Percentiles rank a stretch among this genome's conserved stretches.
phyloP scores from a whole-genome alignment of 352 stramenopile species.

The Phytophthora pseudosyringae region DNA sequence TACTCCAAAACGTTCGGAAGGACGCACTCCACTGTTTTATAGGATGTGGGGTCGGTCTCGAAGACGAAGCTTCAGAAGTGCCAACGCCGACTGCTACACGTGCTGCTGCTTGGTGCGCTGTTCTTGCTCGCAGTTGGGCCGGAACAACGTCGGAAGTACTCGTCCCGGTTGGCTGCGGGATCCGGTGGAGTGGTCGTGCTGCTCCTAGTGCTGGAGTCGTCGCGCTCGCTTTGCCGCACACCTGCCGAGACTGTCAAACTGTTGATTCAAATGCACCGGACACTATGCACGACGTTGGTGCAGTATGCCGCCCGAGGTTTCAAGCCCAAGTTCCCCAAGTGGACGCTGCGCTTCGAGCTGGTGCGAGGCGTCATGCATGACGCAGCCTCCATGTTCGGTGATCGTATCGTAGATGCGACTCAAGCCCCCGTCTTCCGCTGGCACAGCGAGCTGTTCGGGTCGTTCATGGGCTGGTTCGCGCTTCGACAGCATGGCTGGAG shows the following conservation, averaged over 20 bases:
- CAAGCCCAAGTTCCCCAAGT: neutral
- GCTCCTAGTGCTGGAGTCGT: slow-evolving; percentile 8
- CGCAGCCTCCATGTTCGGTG: neutral
- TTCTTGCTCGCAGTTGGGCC: neutral
- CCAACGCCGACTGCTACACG: slow-evolving; percentile 4
- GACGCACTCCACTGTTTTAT: neutral
- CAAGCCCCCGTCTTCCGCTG: neutral
- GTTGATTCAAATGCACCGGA: neutral
- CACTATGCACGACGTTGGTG: neutral
- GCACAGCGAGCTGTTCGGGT: neutral
- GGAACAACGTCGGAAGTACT: neutral
- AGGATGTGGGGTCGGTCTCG: neutral
- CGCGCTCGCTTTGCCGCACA: slow-evolving; percentile 17
- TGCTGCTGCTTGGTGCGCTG: neutral
- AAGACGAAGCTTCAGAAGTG: slow-evolving; percentile 7
- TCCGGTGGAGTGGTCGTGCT: neutral
- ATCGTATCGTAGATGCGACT: neutral
- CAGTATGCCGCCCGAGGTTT: neutral
- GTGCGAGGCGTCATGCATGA: neutral
- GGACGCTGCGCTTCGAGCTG: neutral
- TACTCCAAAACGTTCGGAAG: slow-evolving; percentile 6
- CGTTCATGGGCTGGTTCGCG: neutral
- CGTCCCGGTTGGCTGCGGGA: neutral
- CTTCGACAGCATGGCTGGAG: neutral
- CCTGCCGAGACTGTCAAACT: slow-evolving; percentile 5